phyloP scores from a whole-genome alignment of 192 early-diverging fungal genomes.

The Coemansia asiatica region DNA sequence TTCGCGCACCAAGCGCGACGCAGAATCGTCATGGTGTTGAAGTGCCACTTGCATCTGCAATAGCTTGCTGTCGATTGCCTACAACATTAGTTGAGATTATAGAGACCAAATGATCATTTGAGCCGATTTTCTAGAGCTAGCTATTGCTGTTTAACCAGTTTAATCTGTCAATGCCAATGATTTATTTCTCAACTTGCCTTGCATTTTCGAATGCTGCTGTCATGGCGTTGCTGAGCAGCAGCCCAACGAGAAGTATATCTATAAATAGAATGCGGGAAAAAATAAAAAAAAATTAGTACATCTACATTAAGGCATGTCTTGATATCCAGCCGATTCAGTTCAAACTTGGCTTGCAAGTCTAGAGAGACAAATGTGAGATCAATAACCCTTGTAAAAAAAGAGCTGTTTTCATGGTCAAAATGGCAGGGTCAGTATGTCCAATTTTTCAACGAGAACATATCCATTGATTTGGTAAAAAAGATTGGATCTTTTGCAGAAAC shows the following conservation, averaged over 20 bases:
- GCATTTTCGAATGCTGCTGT: constrained; percentile 33
- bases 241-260: constrained; percentile 38
- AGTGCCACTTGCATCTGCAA: constrained; percentile 9
- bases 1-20: constrained; percentile 17
- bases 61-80: constrained; percentile 34
- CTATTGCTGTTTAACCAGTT: neutral
- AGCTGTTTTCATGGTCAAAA: no score
- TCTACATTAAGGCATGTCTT: no score
- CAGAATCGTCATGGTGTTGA: constrained; percentile 23
- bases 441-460: no score
- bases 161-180: no score
- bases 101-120: neutral
- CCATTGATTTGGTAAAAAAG: no score
- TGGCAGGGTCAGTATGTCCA: no score
- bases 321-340: no score
- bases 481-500: no score
- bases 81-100: neutral
- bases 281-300: no score
- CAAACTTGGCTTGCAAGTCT: no score
- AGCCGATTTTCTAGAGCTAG: neutral
- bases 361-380: no score
- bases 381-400: no score
- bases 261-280: constrained; percentile 19
- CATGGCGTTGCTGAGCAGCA: constrained; percentile 32
- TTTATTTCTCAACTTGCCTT: constrained; percentile 21